Base-by-base conservation (phyloP, 1,139 yeast genomes). In the Hyphopichia burtonii region DNA sequence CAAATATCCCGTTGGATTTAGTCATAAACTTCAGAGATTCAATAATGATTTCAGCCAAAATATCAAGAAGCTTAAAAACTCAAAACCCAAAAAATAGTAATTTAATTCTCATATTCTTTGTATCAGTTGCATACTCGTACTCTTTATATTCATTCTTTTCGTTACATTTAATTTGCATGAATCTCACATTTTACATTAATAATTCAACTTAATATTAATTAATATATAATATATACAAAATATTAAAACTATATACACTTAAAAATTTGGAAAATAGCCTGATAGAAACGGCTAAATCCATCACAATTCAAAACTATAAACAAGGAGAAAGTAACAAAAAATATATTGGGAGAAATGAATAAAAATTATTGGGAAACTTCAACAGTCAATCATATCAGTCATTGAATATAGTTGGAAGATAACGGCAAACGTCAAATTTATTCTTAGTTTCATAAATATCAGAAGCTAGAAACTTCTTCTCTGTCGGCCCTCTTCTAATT, bases 1-100 rank as follows among this genome's bases (percentile, higher is more conserved):
- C 16, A 19, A 34, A 9, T 25, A 34, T 25, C 37, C 37, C 5
- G 37, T 34, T 6, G 37, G 37, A 8, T 34, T 34, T 15, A 34
- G 31, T n/a, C 11, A 10, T 15, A 34, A 34, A 34, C 22, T 34
- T 15, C 18, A 34, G 16, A n/a, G 22, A 23, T 34, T 23, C 20
- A 34, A 34, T 25, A 22, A 25, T 25, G 22, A 33, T 18, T 5
- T 33, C 20, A 6, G 12, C 17, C 34, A 17, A 5, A 31, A 31
- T 18, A 17, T 31, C 9, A 16, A 31, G 17, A 18, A 31, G 14
- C 9, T 16, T 12, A 16, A 31, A 31, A 8, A 12, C 14, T 17
- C 20, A 9, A 25, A 11, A 12, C n/a, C 4, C 11, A 25, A 25
- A 25, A 25, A 11, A 25, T 8, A 8, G 4, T 4, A 15, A 16